Base-by-base conservation (phyloP, 805 yeast species). In the Kregervanrija fluxuum region DNA sequence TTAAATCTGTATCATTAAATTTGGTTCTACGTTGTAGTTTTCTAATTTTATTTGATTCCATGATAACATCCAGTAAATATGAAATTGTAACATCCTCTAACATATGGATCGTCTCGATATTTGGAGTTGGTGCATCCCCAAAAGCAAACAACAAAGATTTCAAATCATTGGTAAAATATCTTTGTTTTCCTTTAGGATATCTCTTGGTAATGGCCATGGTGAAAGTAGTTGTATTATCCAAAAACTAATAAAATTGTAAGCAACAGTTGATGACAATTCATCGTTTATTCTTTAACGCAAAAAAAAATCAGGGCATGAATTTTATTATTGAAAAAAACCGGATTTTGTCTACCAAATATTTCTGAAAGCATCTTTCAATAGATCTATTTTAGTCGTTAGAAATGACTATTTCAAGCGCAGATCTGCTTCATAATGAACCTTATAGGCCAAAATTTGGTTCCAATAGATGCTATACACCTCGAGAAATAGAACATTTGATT, bases 71-170 rank as follows among this genome's bases (percentile, higher is more conserved):
- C 3, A 75, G 71, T 35, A 84, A 61, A 58, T 82, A 85, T 35
- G 75, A 77, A 10, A 81, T 75, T 9, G 84, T 70, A 5, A 82
- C 69, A 49, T 84, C 91, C 52, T 84, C 91, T 31, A 84, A 56
- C 3, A 77, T 75, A 32, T 79, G 78, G 1, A 80, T 77, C 0
- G 86, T 79, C 46, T 82, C 86, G 11, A 75, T 71, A 37, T 77
- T 67, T 1, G 91, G 91, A 38, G 78, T 71, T n/a, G 75, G 64
- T 2, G 75, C 81, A 55, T 84, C 91, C 1, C 91, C 91, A 59
- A 74, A 82, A 0, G 89, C 89, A 51, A 77, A 84, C 44, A 84
- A 61, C 40, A 84, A 59, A 0, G 84, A 71, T 50, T 76, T 74
- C 31, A 81, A 65, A 48, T 77, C 73, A 39, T 57, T 61, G 22